A percentile compares a stretch with the other conserved stretches of the same genome.
Evolutionary conservation across 352 stramenopile species (phyloP).

Genomic region (Globisporangium orthogonon): DNA sequence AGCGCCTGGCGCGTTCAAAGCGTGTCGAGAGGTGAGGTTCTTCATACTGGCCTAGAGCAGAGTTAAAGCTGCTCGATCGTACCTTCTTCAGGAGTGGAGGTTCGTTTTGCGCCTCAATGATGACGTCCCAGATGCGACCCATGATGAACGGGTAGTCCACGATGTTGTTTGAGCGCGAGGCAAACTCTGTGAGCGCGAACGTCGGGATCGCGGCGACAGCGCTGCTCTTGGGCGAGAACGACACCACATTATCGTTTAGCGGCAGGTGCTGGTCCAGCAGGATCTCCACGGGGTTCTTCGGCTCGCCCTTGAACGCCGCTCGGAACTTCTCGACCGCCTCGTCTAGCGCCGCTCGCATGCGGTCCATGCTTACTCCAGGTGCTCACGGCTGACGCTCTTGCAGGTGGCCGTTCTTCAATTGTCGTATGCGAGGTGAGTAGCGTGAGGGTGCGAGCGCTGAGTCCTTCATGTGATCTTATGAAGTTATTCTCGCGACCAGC

Average conservation of each 20-base stretch:
- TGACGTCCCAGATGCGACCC: constrained; percentile 59
- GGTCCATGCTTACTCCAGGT: constrained; percentile 33
- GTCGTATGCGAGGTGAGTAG: not conserved
- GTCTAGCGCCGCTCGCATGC: constrained; percentile 44
- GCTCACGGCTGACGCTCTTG: not conserved
- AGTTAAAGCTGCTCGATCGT: not conserved
- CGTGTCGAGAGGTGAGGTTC: not conserved
- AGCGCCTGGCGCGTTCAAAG: constrained; percentile 27
- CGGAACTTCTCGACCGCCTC: constrained; percentile 65
- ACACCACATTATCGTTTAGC: constrained; percentile 38
- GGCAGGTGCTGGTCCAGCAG: constrained; percentile 56
- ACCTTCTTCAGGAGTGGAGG: constrained; percentile 58
- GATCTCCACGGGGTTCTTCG: constrained; percentile 54
- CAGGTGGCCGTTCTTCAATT: not conserved
- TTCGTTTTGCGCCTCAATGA: constrained; percentile 50
- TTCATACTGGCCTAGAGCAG: not conserved
- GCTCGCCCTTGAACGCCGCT: constrained; percentile 39
- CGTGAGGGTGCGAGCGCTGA: not conserved
- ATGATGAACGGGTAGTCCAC: constrained; percentile 75
- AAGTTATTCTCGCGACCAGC: not conserved
- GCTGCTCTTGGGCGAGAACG: constrained; percentile 35
- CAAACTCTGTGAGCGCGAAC: constrained; percentile 49
- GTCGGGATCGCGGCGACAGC: constrained; percentile 35
- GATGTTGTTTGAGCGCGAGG: constrained; percentile 58
- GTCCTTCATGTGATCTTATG: not conserved